These are phyloP conservation scores for Cordyceps cicadae DNA, from an alignment of 2,329 filamentous ascomycete species.

Conservation along the genomic window DNA sequence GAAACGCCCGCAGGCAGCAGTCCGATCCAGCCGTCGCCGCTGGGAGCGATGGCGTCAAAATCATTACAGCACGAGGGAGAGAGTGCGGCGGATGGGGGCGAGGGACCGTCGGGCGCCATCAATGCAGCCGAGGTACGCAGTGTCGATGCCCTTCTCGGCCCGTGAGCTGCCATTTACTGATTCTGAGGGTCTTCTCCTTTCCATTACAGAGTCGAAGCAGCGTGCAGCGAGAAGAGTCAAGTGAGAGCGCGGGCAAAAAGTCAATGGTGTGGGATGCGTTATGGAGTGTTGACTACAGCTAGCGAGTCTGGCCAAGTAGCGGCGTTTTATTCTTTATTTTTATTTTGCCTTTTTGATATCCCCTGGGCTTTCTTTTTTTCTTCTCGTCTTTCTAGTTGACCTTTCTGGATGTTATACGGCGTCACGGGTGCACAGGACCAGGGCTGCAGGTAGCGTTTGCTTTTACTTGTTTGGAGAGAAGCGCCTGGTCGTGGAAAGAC, in stretches of 20 bases:
- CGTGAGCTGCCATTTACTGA: conserved; percentile 19
- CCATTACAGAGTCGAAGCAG: conserved; percentile 19
- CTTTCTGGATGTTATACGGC: not conserved
- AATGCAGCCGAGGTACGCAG: conserved; percentile 44
- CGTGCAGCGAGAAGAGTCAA: conserved; percentile 32
- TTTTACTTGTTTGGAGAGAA: not conserved
- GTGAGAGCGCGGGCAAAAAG: conserved; percentile 36
- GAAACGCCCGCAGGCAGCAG: conserved; percentile 32
- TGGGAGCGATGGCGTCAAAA: conserved; percentile 17
- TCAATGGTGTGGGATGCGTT: conserved; percentile 55
- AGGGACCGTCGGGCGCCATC: conserved; percentile 16
- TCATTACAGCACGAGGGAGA: conserved; percentile 9
- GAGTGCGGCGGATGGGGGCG: not conserved
- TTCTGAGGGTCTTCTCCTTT: not conserved
- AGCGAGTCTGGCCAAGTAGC: conserved; percentile 33
- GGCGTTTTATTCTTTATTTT: not conserved
- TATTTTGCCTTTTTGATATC: not conserved
- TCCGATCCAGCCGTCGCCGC: conserved; percentile 29
- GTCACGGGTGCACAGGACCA: not conserved
- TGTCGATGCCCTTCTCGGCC: conserved; percentile 44
- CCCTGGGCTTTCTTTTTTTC: conserved; percentile 11
- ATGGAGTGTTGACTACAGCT: conserved; percentile 52
- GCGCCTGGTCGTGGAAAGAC: not conserved
- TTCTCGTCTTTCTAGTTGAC: not conserved
- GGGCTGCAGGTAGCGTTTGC: not conserved